Conservation (phyloP, 1,284 basidiomycete species). For the Phlebopus sp. region DNA sequence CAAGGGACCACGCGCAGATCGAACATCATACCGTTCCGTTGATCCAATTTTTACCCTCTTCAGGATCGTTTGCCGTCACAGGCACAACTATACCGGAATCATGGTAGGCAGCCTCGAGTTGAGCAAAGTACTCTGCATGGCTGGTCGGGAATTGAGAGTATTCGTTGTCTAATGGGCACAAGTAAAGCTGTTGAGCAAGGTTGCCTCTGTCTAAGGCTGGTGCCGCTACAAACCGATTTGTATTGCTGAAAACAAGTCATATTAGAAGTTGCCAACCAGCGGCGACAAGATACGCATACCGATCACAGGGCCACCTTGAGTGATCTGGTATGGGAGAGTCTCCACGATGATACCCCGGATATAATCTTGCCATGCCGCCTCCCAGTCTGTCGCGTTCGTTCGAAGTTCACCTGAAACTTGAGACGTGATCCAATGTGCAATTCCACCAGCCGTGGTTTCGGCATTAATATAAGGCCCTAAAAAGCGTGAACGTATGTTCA, state of each 20-base stretch:
- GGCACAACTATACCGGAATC: conserved; percentile 62
- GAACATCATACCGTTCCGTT: conserved; percentile 50
- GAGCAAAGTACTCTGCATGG: conserved; percentile 62
- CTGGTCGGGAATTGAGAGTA: conserved; percentile 50
- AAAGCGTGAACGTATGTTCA: conserved; percentile 16
- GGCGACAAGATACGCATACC: conserved; percentile 37
- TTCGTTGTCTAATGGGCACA: conserved; percentile 65
- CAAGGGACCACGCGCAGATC: neutral
- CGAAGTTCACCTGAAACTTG: conserved; percentile 65
- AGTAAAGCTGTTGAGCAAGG: neutral
- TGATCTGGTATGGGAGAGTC: conserved; percentile 65
- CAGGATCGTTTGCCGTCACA: conserved; percentile 71
- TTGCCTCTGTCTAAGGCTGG: neutral
- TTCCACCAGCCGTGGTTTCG: conserved; percentile 78
- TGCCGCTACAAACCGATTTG: conserved; percentile 55
- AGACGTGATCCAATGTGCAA: conserved; percentile 75
- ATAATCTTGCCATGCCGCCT: conserved; percentile 68
- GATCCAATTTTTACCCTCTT: conserved; percentile 58
- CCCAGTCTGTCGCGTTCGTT: conserved; percentile 64
- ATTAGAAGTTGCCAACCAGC: conserved; percentile 6
- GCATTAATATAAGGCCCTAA: conserved; percentile 68
- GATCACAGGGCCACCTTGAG: conserved; percentile 70
- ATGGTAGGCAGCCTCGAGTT: conserved; percentile 57
- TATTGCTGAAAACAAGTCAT: conserved; percentile 41
- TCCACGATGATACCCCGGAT: conserved; percentile 63